Evolutionary conservation across 805 yeast species (phyloP).

Genomic region (Kurtzmaniella cleridarum): DNA sequence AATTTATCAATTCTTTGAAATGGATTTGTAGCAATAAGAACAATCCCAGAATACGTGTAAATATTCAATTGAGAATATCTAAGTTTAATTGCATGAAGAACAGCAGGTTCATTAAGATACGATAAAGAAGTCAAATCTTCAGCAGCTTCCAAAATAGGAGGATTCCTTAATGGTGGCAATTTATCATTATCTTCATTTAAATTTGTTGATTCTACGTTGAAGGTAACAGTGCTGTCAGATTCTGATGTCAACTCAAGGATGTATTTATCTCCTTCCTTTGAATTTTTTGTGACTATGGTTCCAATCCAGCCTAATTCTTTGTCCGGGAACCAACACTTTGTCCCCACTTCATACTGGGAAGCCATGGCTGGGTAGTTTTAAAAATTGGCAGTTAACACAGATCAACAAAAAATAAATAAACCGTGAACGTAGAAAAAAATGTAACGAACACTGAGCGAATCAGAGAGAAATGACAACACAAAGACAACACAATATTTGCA

Average conservation of each 20-base stretch:
- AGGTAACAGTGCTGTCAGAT: slow-evolving; percentile 33
- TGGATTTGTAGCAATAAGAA: slow-evolving; percentile 92
- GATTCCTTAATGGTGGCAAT: slow-evolving; percentile 82
- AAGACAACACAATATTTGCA: no score
- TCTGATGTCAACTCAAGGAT: slow-evolving; percentile 52
- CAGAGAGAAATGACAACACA: no score
- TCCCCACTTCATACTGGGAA: slow-evolving; percentile 27
- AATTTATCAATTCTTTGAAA: slow-evolving; percentile 88
- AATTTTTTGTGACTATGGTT: slow-evolving; percentile 48
- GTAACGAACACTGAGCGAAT: no score
- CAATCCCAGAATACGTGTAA: slow-evolving; percentile 95
- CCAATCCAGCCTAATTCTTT: slow-evolving; percentile 71
- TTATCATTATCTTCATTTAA: slow-evolving; percentile 49
- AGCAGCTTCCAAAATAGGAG: slow-evolving; percentile 86
- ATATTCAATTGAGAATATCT: slow-evolving; percentile 87
- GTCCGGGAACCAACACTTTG: slow-evolving; percentile 82
- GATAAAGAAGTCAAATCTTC: slow-evolving; percentile 92
- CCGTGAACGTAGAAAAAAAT: no score
- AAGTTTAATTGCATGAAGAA: slow-evolving; percentile 84
- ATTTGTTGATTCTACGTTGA: slow-evolving; percentile 44
- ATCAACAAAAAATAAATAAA: no score
- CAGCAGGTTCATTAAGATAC: slow-evolving; percentile 93
- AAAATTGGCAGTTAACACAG: not conserved
- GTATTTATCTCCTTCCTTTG: slow-evolving; percentile 38
- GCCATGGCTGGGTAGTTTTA: not conserved